A percentile compares a stretch with the other conserved stretches of the same genome.
phyloP scores from a whole-genome alignment of 352 stramenopile species.

The Phytophthora megakarya region DNA sequence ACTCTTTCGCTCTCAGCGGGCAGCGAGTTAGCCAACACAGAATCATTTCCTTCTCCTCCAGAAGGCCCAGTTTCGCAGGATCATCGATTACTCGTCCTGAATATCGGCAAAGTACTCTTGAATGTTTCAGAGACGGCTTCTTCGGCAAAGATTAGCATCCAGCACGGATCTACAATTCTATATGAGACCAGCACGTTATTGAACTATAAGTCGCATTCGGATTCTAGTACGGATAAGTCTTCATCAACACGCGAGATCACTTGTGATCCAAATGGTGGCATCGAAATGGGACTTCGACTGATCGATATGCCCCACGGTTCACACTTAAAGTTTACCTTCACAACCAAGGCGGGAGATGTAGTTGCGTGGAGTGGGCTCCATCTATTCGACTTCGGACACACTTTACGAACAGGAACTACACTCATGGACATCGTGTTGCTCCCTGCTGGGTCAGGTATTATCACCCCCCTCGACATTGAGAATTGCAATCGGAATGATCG shows the following conservation, averaged over 20 bases:
- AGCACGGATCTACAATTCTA: slow-evolving; percentile 38
- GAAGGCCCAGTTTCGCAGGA: slow-evolving; percentile 36
- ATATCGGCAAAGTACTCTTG: slow-evolving; percentile 27
- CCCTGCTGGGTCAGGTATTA: slow-evolving; percentile 23
- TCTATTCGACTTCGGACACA: slow-evolving; percentile 85
- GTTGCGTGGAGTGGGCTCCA: slow-evolving; percentile 74
- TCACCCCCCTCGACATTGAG: slow-evolving; percentile 74
- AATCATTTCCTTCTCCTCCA: slow-evolving; percentile 39
- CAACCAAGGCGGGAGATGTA: slow-evolving; percentile 41
- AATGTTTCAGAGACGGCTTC: slow-evolving; percentile 19
- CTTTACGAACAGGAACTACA: slow-evolving; percentile 53
- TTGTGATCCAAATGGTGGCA: slow-evolving; percentile 31
- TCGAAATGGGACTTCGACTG: slow-evolving; percentile 48
- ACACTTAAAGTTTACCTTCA: slow-evolving; percentile 66
- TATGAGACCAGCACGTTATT: slow-evolving; percentile 35
- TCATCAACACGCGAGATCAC: slow-evolving; percentile 22
- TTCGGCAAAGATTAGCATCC: slow-evolving; percentile 33
- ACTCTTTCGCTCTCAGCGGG: slow-evolving; percentile 6
- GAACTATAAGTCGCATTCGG: slow-evolving; percentile 16
- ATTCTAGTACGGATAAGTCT: slow-evolving; percentile 21
- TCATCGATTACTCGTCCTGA: slow-evolving; percentile 31
- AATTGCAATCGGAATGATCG: slow-evolving; percentile 60
- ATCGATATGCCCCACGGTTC: slow-evolving; percentile 79
- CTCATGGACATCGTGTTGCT: slow-evolving; percentile 51
- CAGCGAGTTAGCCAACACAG: slow-evolving; percentile 16